These are phyloP conservation scores for Tilletia horrida DNA, from an alignment of 1,284 basidiomycete species.

Conservation along the genomic window DNA sequence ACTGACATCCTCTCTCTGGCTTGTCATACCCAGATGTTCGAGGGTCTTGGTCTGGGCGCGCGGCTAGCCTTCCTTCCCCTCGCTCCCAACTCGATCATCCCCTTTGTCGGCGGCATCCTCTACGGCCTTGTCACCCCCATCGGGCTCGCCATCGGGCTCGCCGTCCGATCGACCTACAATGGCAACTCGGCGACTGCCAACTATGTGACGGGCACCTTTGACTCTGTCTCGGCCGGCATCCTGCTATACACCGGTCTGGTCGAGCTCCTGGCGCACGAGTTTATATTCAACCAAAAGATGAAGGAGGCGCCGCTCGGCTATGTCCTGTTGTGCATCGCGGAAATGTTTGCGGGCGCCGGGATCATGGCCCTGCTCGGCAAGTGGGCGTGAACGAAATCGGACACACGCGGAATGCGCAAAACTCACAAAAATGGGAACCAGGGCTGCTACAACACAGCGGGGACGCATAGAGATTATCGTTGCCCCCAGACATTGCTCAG, in stretches of 20 bases:
- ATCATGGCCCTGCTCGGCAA: constrained; percentile 58
- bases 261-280: constrained; percentile 51
- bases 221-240: constrained; percentile 50
- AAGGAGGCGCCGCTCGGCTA: constrained; percentile 14
- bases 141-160: constrained; percentile 53
- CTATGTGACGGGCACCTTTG: constrained; percentile 51
- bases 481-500: too few relatives aligned
- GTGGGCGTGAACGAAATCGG: constrained; percentile 54
- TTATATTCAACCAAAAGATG: constrained; percentile 32
- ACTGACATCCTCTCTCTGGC: too few relatives aligned
- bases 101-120: constrained; percentile 30
- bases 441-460: too few relatives aligned
- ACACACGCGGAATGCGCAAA: too few relatives aligned
- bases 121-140: constrained; percentile 52
- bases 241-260: constrained; percentile 54
- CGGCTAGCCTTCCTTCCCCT: constrained; percentile 28
- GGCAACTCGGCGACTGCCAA: constrained; percentile 45
- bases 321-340: constrained; percentile 40
- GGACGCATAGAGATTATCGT: too few relatives aligned
- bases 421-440: too few relatives aligned
- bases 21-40: constrained; percentile 48
- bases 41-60: constrained; percentile 52
- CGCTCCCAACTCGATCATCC: constrained; percentile 5
- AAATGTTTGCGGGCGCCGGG: constrained; percentile 56
- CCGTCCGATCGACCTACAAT: constrained; percentile 49